Evolutionary conservation across 805 yeast species (phyloP).

Genomic region (Alloascoidea hylecoeti): DNA sequence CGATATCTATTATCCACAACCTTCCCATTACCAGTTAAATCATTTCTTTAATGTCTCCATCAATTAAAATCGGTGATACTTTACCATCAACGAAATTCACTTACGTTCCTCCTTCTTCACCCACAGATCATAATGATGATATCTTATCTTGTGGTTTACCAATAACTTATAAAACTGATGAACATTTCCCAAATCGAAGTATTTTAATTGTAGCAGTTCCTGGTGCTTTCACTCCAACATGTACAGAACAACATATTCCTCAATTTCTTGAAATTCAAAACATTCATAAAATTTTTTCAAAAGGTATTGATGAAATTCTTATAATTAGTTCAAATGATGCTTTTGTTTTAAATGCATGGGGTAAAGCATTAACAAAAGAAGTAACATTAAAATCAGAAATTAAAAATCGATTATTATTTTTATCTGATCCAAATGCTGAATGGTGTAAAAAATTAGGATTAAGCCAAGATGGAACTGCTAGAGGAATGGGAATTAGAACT

Average conservation of each 20-base stretch:
- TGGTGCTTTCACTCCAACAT: conserved; percentile 36
- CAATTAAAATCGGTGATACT: no score
- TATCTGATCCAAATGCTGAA: conserved; percentile 47
- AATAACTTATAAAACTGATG: conserved; percentile 19
- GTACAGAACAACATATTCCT: conserved; percentile 30
- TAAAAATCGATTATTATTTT: conserved; percentile 35
- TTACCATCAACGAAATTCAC: conserved; percentile 15
- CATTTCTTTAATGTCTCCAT: no score
- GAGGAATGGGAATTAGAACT: conserved; percentile 44
- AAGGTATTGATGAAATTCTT: conserved; percentile 23
- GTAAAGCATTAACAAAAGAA: conserved; percentile 30
- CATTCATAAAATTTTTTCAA: conserved; percentile 20
- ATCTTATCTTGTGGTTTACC: conserved; percentile 27
- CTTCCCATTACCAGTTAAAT: no score
- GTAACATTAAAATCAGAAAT: conserved; percentile 8
- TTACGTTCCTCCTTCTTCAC: conserved; percentile 25
- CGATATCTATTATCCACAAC: no score
- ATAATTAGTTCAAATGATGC: conserved; percentile 28
- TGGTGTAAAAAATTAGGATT: conserved; percentile 51
- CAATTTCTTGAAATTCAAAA: conserved; percentile 17
- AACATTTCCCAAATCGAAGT: conserved; percentile 22
- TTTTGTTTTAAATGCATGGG: conserved; percentile 30
- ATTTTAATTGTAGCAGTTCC: conserved; percentile 31
- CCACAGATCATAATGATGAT: no score
- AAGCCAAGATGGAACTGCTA: conserved; percentile 34